Evolutionary conservation across 2,329 filamentous ascomycete genomes (phyloP), one percentile per base, ranked within the genome.

Genomic region (Penicillium sp.): DNA sequence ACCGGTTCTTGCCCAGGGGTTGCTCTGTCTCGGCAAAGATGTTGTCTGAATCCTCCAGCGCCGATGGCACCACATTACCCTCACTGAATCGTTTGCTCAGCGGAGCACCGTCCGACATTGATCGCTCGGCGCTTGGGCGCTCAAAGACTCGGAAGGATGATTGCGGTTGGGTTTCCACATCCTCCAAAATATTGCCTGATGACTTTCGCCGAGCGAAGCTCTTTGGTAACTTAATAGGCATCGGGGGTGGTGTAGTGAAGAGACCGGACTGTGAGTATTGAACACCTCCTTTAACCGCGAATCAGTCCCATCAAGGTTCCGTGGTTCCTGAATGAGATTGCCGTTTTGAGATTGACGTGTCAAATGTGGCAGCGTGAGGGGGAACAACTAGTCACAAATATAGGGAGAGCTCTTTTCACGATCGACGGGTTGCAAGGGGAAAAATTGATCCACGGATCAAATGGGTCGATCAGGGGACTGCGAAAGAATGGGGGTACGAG

Each of bases 191-290:
- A 73, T 83, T 82, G 48, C 79, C 81, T 58, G 81, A 80, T 57
- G 81, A 84, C 71, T 83, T 83, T 63, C 82, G 79, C 66, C 81
- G 77, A 62, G 73, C 71, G 66, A 84, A 83, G 57, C 75, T 73
- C 67, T 82, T 84, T 51, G 82, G 79, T 48, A 82, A 72, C 70
- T 84, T 83, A 69, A 82, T 83, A 67, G 82, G 82, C 81, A 84
- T 84, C 22, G 33, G 33, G 48, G n/a, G n/a, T 50, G 37, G 33
- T 50, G 9, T 19, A 22, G 19, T 13, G 33, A 16, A 14, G 10
- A n/a, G 24, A n/a, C 26, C 48, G 13, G 33, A 22, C 14, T 26
- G 8, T 41, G 33, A 27, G 16, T 50, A 39, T 41, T 21, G 35
- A 39, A 21, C 16, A 33, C 49, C 53, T 45, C 53, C 31, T 53